Base-by-base conservation (phyloP, 352 stramenopile species). In the Stephanocyclus meneghinianus region DNA sequence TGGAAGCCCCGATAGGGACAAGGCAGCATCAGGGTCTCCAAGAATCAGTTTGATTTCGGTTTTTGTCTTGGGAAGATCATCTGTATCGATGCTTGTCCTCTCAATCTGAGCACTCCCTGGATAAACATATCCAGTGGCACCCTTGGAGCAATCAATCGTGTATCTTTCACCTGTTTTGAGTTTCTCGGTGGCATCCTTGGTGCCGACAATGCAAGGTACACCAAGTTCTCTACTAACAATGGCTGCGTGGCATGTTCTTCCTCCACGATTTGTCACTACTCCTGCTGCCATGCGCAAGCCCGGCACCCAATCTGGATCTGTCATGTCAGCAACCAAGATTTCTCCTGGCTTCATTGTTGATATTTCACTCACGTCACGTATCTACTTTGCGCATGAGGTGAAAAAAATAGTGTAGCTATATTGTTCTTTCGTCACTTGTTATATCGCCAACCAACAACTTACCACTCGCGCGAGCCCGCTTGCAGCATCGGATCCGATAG, bases 161-260 rank as follows among this genome's bases (percentile, higher is more conserved):
- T 81, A 72, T 42, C 26, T 83, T 44, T 82, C 68, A n/a, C 81
- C 81, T 60, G 63, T 77, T 56, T 80, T 77, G 30, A 87, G 62
- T 44, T 83, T 82, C 21, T 80, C 65, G 26, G 77, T 87, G 0
- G 77, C 72, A 74, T 80, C 59, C 51, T 81, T 73, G 37, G 81
- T 81, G n/a, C 81, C 76, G 11, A 87, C 81, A 62, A 87, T 81
- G 26, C 65, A 76, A 13, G 81, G 81, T 6, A 87, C 74, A n/a
- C 81, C 81, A 26, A 83, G 71, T 45, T 87, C 81, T 47, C 81
- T 26, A 26, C 55, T 73, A 18, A 87, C 81, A 69, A 87, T 87
- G 26, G 81, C 81, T 37, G 81, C 81, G 74, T 87, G 81, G 65
- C 72, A 81, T 18, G 79, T 83, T 56, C 79, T 44, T 29, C 81